Conservation (phyloP, 306 rosid species). For the Dalbergia oliveri region DNA sequence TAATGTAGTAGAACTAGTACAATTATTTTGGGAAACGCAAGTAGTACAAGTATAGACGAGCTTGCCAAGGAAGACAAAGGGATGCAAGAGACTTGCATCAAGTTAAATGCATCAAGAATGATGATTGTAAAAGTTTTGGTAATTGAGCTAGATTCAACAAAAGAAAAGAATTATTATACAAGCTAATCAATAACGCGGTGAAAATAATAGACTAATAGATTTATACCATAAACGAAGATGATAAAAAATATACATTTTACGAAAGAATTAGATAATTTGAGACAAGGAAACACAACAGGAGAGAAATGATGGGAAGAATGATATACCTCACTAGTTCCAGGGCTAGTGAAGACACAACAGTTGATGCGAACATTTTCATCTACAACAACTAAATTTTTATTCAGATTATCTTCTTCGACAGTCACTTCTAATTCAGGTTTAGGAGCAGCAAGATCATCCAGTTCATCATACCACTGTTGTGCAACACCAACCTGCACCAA, state of each 20-base stretch:
- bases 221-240: too few relatives aligned
- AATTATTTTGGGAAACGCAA: too few relatives aligned
- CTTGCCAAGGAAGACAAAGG: not conserved
- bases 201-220: not conserved
- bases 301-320: too few relatives aligned
- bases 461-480: constrained; percentile 86
- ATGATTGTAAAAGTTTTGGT: not conserved
- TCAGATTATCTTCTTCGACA: constrained; percentile 50
- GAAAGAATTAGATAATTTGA: too few relatives aligned
- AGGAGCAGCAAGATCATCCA: constrained; percentile 74
- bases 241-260: too few relatives aligned
- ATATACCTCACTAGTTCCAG: constrained; percentile 92
- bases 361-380: constrained; percentile 55
- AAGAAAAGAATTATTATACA: not conserved
- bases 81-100: not conserved
- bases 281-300: too few relatives aligned
- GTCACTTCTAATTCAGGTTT: constrained; percentile 56
- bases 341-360: constrained; percentile 74
- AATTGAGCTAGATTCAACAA: not conserved
- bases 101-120: not conserved
- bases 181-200: not conserved
- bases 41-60: not conserved
- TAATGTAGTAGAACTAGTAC: too few relatives aligned
- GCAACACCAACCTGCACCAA: constrained; percentile 75
- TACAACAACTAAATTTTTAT: constrained; percentile 44